Evolutionary conservation across 2,329 filamentous ascomycete species (phyloP).

Genomic region (Penicillium digitatum): DNA sequence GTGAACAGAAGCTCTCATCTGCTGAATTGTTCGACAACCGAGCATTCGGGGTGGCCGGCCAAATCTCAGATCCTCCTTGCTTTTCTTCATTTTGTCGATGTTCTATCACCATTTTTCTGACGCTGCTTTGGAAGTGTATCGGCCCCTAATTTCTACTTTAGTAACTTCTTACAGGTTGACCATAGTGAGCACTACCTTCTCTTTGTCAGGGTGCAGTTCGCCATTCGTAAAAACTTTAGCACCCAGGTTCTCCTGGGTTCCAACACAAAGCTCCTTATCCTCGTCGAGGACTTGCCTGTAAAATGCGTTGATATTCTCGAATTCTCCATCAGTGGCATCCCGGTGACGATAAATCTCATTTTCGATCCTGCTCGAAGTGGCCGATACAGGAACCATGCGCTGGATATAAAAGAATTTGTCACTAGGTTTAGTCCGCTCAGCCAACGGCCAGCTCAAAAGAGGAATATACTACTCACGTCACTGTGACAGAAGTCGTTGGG

Average conservation of each 20-base stretch:
- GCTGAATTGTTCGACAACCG: conserved; percentile 3
- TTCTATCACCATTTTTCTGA: conserved; percentile 47
- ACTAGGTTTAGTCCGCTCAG: conserved; percentile 17
- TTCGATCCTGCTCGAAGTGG: conserved; percentile 52
- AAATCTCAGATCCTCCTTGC: conserved; percentile 47
- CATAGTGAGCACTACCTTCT: conserved; percentile 41
- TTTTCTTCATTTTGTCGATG: conserved; percentile 46
- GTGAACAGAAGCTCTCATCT: conserved; percentile 18
- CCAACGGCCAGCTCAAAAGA: fast-evolving
- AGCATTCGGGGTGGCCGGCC: conserved; percentile 41
- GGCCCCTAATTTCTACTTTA: conserved; percentile 29
- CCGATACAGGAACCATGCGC: conserved; percentile 54
- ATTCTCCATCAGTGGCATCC: conserved; percentile 55
- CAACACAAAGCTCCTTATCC: conserved; percentile 59
- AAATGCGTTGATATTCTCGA: conserved; percentile 54
- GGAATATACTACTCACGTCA: conserved; percentile 26
- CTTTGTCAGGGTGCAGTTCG: conserved; percentile 58
- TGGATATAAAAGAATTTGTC: conserved; percentile 61
- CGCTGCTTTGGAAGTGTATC: conserved; percentile 51
- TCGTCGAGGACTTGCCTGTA: conserved; percentile 62
- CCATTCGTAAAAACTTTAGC: conserved; percentile 60
- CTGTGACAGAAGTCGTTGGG: conserved; percentile 30
- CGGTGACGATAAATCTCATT: conserved; percentile 63
- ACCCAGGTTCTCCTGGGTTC: conserved; percentile 57
- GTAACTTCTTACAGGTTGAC: conserved; percentile 1